Percentiles rank a stretch among this genome's conserved stretches.
Conservation (phyloP, 2,329 filamentous ascomycete genomes). For the Acarospora socialis region DNA sequence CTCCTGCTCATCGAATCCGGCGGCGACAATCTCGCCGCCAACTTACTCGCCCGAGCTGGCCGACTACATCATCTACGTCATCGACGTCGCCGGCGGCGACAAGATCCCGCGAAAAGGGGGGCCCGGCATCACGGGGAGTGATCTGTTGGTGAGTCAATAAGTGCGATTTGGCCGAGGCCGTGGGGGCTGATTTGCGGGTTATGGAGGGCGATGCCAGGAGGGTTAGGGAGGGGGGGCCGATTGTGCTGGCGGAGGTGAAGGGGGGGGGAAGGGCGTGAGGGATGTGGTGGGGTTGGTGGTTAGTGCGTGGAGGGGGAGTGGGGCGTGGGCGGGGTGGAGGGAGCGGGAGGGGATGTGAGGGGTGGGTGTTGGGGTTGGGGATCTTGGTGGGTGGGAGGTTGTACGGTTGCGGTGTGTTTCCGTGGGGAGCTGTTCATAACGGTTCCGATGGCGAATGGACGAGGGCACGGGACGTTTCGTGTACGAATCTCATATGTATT, state of each 20-base stretch:
- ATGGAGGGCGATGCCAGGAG: conserved; percentile 92
- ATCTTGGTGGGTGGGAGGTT: no score
- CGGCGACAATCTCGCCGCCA: conserved; percentile 91
- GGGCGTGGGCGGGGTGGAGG: no score
- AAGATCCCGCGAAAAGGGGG: conserved; percentile 95
- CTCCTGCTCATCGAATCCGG: conserved; percentile 88
- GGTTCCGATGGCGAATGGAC: no score
- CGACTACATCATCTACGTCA: conserved; percentile 97
- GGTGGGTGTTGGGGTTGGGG: no score
- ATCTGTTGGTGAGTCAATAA: conserved; percentile 92
- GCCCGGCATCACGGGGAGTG: conserved; percentile 91
- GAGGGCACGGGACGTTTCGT: no score
- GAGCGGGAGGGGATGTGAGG: no score
- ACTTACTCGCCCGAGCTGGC: conserved; percentile 91
- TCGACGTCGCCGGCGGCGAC: conserved; percentile 90
- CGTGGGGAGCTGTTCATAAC: no score
- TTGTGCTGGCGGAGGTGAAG: conserved; percentile 96
- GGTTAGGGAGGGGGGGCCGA: conserved; percentile 67
- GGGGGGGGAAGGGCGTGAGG: conserved; percentile 66
- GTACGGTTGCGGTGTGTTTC: no score
- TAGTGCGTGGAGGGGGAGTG: conserved; percentile 85
- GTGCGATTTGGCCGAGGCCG: conserved; percentile 67
- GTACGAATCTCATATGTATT: no score
- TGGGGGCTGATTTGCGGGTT: conserved; percentile 78
- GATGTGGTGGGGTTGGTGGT: conserved; percentile 83